A percentile compares a stretch with the other conserved stretches of the same genome.
These are phyloP conservation scores for Aspergillus novofumigatus DNA, from an alignment of 2,329 filamentous ascomycete genomes.

Conservation along the genomic window DNA sequence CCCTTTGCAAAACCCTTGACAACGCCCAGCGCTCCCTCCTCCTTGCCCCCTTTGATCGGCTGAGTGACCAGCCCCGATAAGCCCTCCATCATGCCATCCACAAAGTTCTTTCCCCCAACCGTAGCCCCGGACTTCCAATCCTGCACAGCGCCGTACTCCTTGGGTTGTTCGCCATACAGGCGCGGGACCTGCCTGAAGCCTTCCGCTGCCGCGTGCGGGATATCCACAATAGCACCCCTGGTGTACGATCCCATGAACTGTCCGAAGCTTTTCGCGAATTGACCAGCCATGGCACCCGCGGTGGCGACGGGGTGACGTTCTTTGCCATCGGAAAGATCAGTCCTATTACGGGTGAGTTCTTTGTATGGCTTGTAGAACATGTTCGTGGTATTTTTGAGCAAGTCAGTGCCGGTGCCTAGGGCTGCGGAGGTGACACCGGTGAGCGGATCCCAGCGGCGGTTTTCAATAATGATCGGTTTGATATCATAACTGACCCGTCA, in stretches of 20 bases:
- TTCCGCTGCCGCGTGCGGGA: slow-evolving; percentile 35
- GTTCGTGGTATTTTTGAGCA: slow-evolving; percentile 21
- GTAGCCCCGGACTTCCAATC: slow-evolving; percentile 31
- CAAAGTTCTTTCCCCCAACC: slow-evolving; percentile 32
- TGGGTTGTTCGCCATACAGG: slow-evolving; percentile 35
- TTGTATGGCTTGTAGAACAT: slow-evolving; percentile 28
- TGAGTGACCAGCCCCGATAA: slow-evolving; percentile 28
- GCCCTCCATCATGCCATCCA: slow-evolving; percentile 28
- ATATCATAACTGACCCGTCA: slow-evolving; percentile 17
- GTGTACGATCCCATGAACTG: slow-evolving; percentile 22
- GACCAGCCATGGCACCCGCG: slow-evolving; percentile 8
- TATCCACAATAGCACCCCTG: slow-evolving; percentile 34
- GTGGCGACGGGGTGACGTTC: not conserved
- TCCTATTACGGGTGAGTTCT: slow-evolving; percentile 15
- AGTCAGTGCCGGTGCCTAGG: slow-evolving; percentile 21
- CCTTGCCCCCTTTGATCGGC: slow-evolving; percentile 27
- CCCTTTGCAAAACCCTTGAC: slow-evolving; percentile 35
- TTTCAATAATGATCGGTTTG: slow-evolving; percentile 31
- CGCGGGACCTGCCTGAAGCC: slow-evolving; percentile 32
- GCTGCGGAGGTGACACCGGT: slow-evolving; percentile 25
- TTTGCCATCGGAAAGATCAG: not conserved
- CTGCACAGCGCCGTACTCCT: slow-evolving; percentile 28
- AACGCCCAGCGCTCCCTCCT: slow-evolving; percentile 30
- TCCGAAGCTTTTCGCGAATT: slow-evolving; percentile 20
- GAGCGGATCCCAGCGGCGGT: slow-evolving; percentile 32